These are phyloP conservation scores for Tirmania nivea DNA, from an alignment of 495 filamentous ascomycete genomes.

Conservation along the genomic window DNA sequence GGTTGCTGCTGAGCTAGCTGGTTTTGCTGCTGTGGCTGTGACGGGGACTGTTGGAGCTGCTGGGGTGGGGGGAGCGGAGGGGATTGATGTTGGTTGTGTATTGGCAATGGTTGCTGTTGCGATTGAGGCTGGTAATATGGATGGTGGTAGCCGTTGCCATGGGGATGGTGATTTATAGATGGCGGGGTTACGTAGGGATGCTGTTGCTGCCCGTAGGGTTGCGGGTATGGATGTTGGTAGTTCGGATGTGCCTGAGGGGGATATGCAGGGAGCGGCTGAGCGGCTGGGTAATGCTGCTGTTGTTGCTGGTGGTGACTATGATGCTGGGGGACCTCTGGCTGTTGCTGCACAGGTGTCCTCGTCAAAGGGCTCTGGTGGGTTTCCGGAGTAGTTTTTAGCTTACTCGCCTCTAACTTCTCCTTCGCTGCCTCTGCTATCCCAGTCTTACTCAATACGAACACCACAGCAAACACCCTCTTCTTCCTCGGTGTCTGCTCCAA, in stretches of 20 bases:
- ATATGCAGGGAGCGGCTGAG: background rate
- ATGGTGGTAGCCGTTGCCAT: constrained; percentile 4
- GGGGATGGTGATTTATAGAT: constrained; percentile 4
- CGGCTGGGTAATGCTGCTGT: constrained; percentile 1
- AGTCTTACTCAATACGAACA: background rate
- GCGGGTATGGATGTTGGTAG: background rate
- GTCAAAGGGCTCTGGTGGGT: constrained; percentile 5
- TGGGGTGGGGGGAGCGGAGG: constrained; percentile 4
- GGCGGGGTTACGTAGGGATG: background rate
- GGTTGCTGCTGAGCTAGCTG: background rate
- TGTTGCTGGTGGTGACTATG: background rate
- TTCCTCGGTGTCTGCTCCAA: background rate
- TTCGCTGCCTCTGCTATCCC: constrained; percentile 37
- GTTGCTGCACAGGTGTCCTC: constrained; percentile 2
- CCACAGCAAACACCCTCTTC: background rate
- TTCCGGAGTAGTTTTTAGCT: constrained; percentile 4
- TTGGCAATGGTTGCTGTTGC: constrained; percentile 4
- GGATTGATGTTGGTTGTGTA: constrained; percentile 2
- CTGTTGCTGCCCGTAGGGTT: constrained; percentile 2
- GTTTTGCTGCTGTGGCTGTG: background rate
- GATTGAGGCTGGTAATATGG: constrained; percentile 3
- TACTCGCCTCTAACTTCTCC: background rate
- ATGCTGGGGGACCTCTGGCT: background rate
- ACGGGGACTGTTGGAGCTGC: background rate
- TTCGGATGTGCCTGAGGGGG: background rate